Conservation (phyloP, 495 filamentous ascomycete genomes). For the Venustampulla echinocandica region DNA sequence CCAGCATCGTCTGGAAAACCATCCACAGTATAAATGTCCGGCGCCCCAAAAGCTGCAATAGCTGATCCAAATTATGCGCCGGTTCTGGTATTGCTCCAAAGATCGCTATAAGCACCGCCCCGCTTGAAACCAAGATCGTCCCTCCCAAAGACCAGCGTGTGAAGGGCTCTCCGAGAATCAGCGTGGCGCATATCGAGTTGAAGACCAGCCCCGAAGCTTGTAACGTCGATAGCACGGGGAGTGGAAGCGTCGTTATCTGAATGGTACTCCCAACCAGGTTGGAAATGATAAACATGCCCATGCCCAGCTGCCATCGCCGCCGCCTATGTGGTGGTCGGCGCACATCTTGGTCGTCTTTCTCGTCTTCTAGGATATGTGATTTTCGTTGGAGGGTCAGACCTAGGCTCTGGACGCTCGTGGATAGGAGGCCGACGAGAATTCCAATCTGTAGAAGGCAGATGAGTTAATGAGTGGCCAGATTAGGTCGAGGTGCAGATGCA, state of each 20-base stretch:
- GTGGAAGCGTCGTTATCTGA: constrained; percentile 91
- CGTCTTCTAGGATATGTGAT: constrained; percentile 95
- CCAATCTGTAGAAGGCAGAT: constrained; percentile 53
- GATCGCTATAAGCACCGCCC: constrained; percentile 80
- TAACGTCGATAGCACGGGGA: constrained; percentile 90
- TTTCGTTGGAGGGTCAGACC: constrained; percentile 98
- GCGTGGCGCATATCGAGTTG: constrained; percentile 91
- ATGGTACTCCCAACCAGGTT: constrained; percentile 94
- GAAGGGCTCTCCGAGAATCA: constrained; percentile 91
- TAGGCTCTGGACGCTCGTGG: constrained; percentile 87
- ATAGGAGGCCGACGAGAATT: constrained; percentile 84
- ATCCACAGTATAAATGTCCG: constrained; percentile 88
- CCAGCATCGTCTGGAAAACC: constrained; percentile 62
- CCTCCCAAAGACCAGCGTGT: constrained; percentile 84
- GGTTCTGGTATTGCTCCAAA: constrained; percentile 96
- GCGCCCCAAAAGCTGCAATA: constrained; percentile 66
- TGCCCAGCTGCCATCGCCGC: constrained; percentile 94
- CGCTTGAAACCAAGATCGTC: constrained; percentile 76
- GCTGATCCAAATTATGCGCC: constrained; percentile 75
- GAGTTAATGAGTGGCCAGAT: neutral
- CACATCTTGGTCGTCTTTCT: constrained; percentile 69
- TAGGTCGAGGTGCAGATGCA: neutral
- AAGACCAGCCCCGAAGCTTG: constrained; percentile 97
- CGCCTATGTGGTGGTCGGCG: constrained; percentile 82
- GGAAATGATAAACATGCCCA: constrained; percentile 92